A percentile compares a stretch with the other conserved stretches of the same genome.
Evolutionary conservation across 768 basidiomycete species (phyloP).

Genomic region (Mycena rebaudengoi): DNA sequence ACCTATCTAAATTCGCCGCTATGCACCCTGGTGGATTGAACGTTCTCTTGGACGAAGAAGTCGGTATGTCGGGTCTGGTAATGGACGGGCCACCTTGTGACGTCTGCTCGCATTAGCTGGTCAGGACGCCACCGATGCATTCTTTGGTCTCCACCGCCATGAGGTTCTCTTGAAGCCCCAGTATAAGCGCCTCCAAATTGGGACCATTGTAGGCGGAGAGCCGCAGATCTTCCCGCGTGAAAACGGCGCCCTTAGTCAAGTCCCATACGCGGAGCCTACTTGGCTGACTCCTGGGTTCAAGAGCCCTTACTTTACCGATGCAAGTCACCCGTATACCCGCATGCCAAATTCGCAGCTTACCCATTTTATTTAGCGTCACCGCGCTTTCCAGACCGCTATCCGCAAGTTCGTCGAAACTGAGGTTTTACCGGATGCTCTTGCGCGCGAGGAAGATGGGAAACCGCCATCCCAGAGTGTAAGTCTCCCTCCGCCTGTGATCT

Average conservation of each 20-base stretch:
- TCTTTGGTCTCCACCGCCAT: conserved; percentile 88
- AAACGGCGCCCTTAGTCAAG: conserved; percentile 68
- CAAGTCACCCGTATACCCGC: conserved; percentile 31
- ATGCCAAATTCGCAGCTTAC: conserved; percentile 1
- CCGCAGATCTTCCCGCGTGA: conserved; percentile 57
- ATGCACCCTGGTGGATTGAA: conserved; percentile 79
- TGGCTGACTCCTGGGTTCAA: conserved; percentile 79
- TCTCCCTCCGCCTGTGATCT: conserved; percentile 6
- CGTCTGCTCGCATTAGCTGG: conserved; percentile 74
- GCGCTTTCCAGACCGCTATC: conserved; percentile 64
- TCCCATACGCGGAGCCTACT: conserved; percentile 91
- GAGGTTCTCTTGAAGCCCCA: conserved; percentile 84
- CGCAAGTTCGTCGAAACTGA: conserved; percentile 79
- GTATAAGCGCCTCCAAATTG: conserved; percentile 77
- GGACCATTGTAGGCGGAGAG: conserved; percentile 71
- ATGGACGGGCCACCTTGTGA: conserved; percentile 57
- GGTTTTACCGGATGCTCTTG: conserved; percentile 64
- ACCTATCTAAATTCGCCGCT: conserved; percentile 72
- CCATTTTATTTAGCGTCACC: conserved; percentile 56
- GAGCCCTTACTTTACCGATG: conserved; percentile 77
- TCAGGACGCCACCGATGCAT: conserved; percentile 86
- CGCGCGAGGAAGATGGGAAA: conserved; percentile 91
- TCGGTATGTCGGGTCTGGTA: conserved; percentile 68
- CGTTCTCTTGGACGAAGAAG: conserved; percentile 70
- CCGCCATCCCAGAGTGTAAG: conserved; percentile 74